Percentiles rank a stretch among this genome's conserved stretches.
These are phyloP conservation scores for Rhododendron kiyosumense DNA, from an alignment of 148 eudicot genomes.

Conservation along the genomic window DNA sequence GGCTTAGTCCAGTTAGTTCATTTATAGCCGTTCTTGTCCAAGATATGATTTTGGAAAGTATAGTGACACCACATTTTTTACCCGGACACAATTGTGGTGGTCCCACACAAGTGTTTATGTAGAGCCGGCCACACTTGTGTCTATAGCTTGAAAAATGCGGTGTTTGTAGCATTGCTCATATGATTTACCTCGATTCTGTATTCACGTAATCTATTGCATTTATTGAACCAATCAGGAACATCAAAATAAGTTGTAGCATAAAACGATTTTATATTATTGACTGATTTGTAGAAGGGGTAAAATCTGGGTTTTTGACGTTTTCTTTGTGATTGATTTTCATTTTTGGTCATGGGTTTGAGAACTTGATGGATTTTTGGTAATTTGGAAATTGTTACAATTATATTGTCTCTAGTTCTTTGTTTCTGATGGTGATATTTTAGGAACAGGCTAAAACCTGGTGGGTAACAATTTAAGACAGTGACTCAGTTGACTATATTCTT, in stretches of 20 bases:
- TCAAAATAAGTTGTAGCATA: not conserved
- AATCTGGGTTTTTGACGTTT: not conserved
- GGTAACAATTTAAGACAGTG: not conserved
- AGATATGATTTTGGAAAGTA: not conserved
- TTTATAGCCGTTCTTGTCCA: not conserved
- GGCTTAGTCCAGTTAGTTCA: not conserved
- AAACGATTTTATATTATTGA: not conserved
- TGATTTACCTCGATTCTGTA: not conserved
- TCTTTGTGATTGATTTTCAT: not conserved
- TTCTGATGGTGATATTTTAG: not conserved
- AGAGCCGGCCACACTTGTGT: not conserved
- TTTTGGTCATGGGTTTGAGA: not conserved
- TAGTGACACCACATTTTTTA: not conserved
- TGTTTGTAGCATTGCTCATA: not conserved
- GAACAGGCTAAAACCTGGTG: not conserved
- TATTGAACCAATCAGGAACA: not conserved
- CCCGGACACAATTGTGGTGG: too few species aligned
- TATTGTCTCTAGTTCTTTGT: not conserved
- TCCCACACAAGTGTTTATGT: too few species aligned
- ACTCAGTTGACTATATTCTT: slow-evolving; percentile 6
- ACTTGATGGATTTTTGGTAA: not conserved
- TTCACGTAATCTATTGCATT: not conserved
- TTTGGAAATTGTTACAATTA: not conserved
- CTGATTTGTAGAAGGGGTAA: not conserved
- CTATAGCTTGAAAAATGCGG: not conserved